These are phyloP conservation scores for Akanthomyces muscarius DNA, from an alignment of 2,329 filamentous ascomycete species.

Conservation along the genomic window DNA sequence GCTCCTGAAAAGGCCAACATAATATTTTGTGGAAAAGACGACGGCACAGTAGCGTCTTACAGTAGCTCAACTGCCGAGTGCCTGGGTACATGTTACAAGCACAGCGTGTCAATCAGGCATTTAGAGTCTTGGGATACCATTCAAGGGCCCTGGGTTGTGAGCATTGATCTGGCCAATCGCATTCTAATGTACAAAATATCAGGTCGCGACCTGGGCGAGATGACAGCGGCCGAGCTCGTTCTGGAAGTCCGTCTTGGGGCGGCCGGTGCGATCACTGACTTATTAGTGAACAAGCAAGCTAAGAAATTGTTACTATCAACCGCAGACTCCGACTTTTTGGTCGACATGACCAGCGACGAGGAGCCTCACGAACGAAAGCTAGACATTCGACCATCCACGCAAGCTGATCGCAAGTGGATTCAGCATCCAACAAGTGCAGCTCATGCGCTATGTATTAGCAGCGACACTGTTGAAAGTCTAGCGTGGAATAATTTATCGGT, in stretches of 20 bases:
- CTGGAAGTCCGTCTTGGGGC: not conserved
- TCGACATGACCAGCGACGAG: not conserved
- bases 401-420: not conserved
- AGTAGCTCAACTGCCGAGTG: conserved; percentile 2
- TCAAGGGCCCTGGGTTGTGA: not conserved
- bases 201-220: not conserved
- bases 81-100: not conserved
- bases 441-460: not conserved
- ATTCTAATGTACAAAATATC: not conserved
- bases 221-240: not conserved
- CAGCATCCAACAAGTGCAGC: not conserved
- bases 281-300: not conserved
- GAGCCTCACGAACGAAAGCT: not conserved
- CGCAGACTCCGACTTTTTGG: not conserved
- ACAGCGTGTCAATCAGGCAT: not conserved
- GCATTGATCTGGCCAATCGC: not conserved
- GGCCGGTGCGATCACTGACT: not conserved
- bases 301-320: not conserved
- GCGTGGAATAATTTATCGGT: not conserved
- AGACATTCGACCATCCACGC: not conserved
- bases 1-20: conserved; percentile 24
- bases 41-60: conserved; percentile 33
- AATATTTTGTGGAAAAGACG: conserved; percentile 34
- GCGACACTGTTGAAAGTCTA: not conserved
- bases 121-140: not conserved